A percentile compares a stretch with the other conserved stretches of the same genome.
Evolutionary conservation across 2,329 filamentous ascomycete species (phyloP).

Genomic region (Trichophyton mentagrophytes): DNA sequence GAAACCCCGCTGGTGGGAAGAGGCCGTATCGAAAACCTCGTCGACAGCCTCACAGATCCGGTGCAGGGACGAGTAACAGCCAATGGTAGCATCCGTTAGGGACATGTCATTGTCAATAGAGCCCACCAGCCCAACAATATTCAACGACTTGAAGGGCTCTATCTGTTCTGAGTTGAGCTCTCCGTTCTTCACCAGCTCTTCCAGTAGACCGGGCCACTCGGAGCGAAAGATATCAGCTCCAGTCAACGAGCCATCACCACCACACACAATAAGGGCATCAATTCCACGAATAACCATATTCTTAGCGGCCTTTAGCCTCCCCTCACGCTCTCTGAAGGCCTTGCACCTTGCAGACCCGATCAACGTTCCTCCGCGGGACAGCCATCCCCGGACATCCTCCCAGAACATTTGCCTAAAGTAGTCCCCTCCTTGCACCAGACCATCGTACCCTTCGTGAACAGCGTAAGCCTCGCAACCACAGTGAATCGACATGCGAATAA

Average conservation of each 20-base stretch:
- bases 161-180: constrained; percentile 60
- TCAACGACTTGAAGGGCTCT: constrained; percentile 68
- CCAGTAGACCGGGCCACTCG: constrained; percentile 80
- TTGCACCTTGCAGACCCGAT: constrained; percentile 92
- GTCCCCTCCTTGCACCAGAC: constrained; percentile 75
- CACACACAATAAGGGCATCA: constrained; percentile 90
- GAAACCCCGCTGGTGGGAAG: constrained; percentile 90
- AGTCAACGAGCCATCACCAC: constrained; percentile 90
- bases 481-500: constrained; percentile 83
- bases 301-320: constrained; percentile 74
- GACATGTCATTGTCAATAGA: constrained; percentile 98
- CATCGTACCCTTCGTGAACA: constrained; percentile 91
- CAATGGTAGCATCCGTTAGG: constrained; percentile 92
- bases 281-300: constrained; percentile 91
- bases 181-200: constrained; percentile 66
- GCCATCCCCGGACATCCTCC: constrained; percentile 88
- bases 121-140: constrained; percentile 91
- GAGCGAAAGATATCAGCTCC: constrained; percentile 85
- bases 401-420: constrained; percentile 80
- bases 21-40: constrained; percentile 83
- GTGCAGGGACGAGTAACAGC: constrained; percentile 83
- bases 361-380: constrained; percentile 85
- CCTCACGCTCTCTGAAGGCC: constrained; percentile 78
- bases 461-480: constrained; percentile 67
- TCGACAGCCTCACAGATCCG: constrained; percentile 94